These are phyloP conservation scores for Bipolaris sorokiniana DNA, from an alignment of 2,329 filamentous ascomycete genomes.

Conservation along the genomic window DNA sequence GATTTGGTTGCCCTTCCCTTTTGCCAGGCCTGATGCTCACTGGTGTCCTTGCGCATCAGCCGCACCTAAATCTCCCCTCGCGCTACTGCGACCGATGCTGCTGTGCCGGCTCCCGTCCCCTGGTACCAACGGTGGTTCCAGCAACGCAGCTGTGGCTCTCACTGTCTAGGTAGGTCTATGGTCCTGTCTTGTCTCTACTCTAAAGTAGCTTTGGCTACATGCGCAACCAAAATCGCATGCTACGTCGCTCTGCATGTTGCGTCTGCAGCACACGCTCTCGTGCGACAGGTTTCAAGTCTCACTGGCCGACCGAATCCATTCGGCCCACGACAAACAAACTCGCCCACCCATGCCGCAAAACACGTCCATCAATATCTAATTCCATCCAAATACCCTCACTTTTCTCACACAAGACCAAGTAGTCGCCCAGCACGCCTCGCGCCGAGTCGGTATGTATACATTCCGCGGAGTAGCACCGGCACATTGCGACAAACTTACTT, in stretches of 20 bases:
- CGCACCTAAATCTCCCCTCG: constrained; percentile 25
- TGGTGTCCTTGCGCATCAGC: constrained; percentile 32
- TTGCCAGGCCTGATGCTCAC: background rate
- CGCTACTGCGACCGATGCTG: constrained; percentile 27
- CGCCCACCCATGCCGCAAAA: constrained; percentile 13
- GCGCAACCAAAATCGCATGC: no score
- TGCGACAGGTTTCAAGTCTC: constrained; percentile 16
- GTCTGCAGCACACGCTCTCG: constrained; percentile 5
- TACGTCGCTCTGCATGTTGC: background rate
- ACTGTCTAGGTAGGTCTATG: constrained; percentile 39
- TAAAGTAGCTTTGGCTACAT: no score
- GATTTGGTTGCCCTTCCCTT: background rate
- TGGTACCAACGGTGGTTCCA: constrained; percentile 49
- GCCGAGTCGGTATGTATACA: constrained; percentile 14
- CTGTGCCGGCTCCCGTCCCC: constrained; percentile 36
- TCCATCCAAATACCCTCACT: no score
- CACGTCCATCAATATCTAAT: no score
- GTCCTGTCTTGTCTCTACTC: constrained; percentile 28
- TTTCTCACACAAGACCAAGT: constrained; percentile 21
- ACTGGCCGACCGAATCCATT: constrained; percentile 20
- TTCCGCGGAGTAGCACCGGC: constrained; percentile 12
- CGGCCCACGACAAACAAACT: constrained; percentile 8
- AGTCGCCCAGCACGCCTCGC: constrained; percentile 10
- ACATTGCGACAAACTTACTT: background rate
- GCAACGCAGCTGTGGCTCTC: constrained; percentile 44